phyloP scores from a whole-genome alignment of 768 basidiomycete genomes.

The Rhizopogon roseolus region DNA sequence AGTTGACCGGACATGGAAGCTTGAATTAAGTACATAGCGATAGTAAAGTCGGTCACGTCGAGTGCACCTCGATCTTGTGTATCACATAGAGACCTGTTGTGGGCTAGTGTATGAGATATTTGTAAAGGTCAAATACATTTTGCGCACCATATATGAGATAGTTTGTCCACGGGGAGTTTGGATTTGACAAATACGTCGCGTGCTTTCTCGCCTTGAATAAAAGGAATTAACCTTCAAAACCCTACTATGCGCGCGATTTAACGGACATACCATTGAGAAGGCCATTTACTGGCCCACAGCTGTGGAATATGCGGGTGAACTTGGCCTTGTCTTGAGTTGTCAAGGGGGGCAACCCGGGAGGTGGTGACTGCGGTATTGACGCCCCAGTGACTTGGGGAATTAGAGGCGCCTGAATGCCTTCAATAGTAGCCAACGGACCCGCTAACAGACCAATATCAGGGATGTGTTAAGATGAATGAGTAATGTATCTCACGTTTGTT shows the following conservation, averaged over 20 bases:
- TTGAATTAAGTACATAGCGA: conserved; percentile 97
- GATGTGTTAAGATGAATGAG: background rate
- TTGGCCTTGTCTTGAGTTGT: conserved; percentile 79
- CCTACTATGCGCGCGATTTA: background rate
- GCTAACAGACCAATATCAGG: conserved; percentile 41
- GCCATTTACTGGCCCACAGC: conserved; percentile 68
- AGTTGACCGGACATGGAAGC: conserved; percentile 80
- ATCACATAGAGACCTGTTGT: conserved; percentile 84
- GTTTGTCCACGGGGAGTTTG: conserved; percentile 77
- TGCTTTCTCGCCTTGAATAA: conserved; percentile 71
- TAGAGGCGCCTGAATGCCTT: conserved; percentile 51
- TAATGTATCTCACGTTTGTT: conserved; percentile 56
- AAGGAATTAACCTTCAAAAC: background rate
- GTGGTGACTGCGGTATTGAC: conserved; percentile 60
- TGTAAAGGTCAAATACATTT: background rate
- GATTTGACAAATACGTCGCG: conserved; percentile 90
- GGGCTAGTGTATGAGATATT: background rate
- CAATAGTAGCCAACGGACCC: conserved; percentile 79
- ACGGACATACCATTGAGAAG: conserved; percentile 62
- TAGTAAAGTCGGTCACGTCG: conserved; percentile 87
- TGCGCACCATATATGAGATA: conserved; percentile 88
- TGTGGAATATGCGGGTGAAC: conserved; percentile 75
- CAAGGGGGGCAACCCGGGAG: conserved; percentile 56
- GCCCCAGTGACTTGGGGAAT: conserved; percentile 52
- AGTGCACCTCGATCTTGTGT: conserved; percentile 87